Percentiles rank a stretch among this genome's conserved stretches.
Conservation (phyloP, 2,329 filamentous ascomycete genomes). For the Hymenoscyphus linearis region DNA sequence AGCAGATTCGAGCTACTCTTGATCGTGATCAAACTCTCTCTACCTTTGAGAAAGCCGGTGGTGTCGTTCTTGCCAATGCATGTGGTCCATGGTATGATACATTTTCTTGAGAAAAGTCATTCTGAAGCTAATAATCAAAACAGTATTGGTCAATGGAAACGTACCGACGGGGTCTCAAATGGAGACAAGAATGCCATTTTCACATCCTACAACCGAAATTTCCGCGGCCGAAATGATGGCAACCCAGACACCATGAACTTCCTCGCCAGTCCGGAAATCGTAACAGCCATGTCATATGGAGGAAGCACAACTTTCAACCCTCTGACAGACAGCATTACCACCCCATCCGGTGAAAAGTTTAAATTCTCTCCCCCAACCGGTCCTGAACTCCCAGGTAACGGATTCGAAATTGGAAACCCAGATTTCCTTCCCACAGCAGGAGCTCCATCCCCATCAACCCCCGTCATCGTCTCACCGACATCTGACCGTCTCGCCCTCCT, state of each 20-base stretch:
- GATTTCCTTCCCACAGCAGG: constrained; percentile 69
- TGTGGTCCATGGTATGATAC: constrained; percentile 50
- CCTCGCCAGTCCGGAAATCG: constrained; percentile 90
- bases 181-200: constrained; percentile 90
- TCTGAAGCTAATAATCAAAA: background rate
- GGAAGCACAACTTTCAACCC: constrained; percentile 95
- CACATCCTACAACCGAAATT: constrained; percentile 98
- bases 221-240: constrained; percentile 92
- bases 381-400: constrained; percentile 52
- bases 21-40: constrained; percentile 82
- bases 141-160: constrained; percentile 88
- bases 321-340: constrained; percentile 76
- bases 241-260: constrained; percentile 99
- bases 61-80: constrained; percentile 86
- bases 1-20: constrained; percentile 92
- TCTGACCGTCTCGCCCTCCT: constrained; percentile 87
- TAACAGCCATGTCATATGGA: constrained; percentile 92
- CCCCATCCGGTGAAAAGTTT: constrained; percentile 76
- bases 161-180: constrained; percentile 78
- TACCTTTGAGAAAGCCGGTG: constrained; percentile 82
- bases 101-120: background rate
- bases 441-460: constrained; percentile 61
- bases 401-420: constrained; percentile 74
- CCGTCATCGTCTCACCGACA: constrained; percentile 76
- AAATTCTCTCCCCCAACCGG: constrained; percentile 78